Evolutionary conservation across 2,329 filamentous ascomycete genomes (phyloP).

Genomic region (Coleophoma eucalyptorum): DNA sequence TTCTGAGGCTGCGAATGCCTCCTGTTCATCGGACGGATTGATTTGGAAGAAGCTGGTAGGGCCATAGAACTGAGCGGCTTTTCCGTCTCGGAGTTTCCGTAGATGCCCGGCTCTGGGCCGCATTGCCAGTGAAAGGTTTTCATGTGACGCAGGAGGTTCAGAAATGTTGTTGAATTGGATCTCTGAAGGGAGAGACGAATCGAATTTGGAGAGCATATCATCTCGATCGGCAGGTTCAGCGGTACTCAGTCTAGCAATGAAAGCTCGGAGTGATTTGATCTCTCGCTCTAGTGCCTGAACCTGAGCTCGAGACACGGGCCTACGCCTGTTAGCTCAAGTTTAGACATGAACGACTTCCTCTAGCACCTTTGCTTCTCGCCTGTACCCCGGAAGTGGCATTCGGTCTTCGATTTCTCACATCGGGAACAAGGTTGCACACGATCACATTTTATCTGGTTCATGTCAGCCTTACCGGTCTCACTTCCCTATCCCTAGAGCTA

Average conservation of each 20-base stretch:
- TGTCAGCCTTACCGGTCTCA: no score
- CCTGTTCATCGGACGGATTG: constrained; percentile 14
- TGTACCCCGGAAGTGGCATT: constrained; percentile 35
- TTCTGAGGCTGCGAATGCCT: constrained; percentile 5
- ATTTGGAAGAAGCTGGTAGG: constrained; percentile 42
- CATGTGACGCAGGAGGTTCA: constrained; percentile 7
- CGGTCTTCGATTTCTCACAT: constrained; percentile 37
- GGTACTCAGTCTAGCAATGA: constrained; percentile 39
- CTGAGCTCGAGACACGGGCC: constrained; percentile 40
- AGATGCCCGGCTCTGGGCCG: constrained; percentile 32
- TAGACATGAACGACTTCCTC: neutral
- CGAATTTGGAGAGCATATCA: constrained; percentile 37
- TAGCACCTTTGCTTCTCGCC: constrained; percentile 38
- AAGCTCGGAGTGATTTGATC: constrained; percentile 39
- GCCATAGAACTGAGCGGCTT: constrained; percentile 42
- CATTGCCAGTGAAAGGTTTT: constrained; percentile 19
- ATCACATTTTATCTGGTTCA: constrained; percentile 49
- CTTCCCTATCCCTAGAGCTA: neutral
- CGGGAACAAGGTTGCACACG: constrained; percentile 45
- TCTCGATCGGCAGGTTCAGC: constrained; percentile 35
- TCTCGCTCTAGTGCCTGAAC: constrained; percentile 44
- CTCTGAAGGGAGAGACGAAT: constrained; percentile 8
- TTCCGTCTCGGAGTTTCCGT: constrained; percentile 32
- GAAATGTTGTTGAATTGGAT: constrained; percentile 1
- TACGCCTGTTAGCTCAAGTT: neutral